These are phyloP conservation scores for Polychytrium aggregatum DNA, from an alignment of 192 early-diverging fungal genomes.

Conservation along the genomic window DNA sequence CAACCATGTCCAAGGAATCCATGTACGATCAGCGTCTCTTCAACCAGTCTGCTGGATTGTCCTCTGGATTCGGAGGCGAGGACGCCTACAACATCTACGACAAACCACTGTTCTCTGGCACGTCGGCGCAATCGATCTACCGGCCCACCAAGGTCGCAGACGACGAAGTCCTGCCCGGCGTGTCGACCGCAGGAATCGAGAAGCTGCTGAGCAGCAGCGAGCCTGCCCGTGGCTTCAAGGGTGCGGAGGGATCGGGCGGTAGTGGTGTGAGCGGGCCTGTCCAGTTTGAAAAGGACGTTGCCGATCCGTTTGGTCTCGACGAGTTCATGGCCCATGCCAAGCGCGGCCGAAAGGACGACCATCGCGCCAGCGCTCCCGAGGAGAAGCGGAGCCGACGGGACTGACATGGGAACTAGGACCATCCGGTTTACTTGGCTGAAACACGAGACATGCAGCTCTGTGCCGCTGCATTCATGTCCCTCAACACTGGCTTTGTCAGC, in stretches of 20 bases:
- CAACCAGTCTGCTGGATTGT: conserved; percentile 78
- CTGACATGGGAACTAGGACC: too few species aligned
- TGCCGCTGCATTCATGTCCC: too few species aligned
- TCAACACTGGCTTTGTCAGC: too few species aligned
- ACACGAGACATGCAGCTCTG: too few species aligned
- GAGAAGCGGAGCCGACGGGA: too few species aligned
- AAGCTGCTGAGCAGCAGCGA: conserved; percentile 47
- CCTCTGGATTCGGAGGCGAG: conserved; percentile 80
- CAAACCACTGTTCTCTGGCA: conserved; percentile 78
- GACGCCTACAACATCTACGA: conserved; percentile 92
- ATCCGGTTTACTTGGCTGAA: too few species aligned
- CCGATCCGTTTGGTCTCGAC: conserved; percentile 86
- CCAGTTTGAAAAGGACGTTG: conserved; percentile 78
- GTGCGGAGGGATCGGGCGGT: conserved; percentile 30
- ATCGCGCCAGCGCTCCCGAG: too few species aligned
- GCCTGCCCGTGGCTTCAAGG: conserved; percentile 60
- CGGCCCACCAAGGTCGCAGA: conserved; percentile 48
- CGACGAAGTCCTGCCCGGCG: conserved; percentile 53
- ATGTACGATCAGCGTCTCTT: conserved; percentile 93
- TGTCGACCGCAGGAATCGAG: conserved; percentile 56
- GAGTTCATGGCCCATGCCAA: conserved; percentile 71
- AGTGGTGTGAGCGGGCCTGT: conserved; percentile 64
- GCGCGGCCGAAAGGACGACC: conserved; percentile 28
- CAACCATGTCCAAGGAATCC: conserved; percentile 74
- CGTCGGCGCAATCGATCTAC: conserved; percentile 62